Percentiles rank a stretch among this genome's conserved stretches.
Conservation (phyloP, 805 yeast genomes). For the Lachancea dasiensis region DNA sequence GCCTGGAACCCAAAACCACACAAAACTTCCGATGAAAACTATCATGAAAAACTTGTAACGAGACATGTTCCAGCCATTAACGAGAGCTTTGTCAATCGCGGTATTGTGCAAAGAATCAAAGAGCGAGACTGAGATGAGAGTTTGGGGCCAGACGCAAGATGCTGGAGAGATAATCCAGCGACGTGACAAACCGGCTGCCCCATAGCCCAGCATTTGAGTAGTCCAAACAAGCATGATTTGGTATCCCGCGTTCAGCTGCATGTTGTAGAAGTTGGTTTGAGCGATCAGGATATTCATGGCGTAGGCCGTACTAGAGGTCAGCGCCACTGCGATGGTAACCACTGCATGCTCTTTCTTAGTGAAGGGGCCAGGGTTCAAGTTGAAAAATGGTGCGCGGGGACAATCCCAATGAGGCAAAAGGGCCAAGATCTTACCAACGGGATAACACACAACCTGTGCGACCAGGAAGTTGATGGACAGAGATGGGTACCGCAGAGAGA, state of each 20-base stretch:
- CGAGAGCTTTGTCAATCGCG: constrained; percentile 37
- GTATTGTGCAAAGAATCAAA: constrained; percentile 44
- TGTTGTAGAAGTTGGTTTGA: constrained; percentile 40
- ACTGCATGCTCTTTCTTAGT: constrained; percentile 49
- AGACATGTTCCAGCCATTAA: constrained; percentile 56
- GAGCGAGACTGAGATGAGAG: constrained; percentile 52
- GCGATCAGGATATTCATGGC: constrained; percentile 53
- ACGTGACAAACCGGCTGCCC: constrained; percentile 57
- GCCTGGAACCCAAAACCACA: constrained; percentile 65
- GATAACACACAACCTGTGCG: constrained; percentile 49
- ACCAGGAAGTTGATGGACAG: constrained; percentile 45
- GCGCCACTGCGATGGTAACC: constrained; percentile 43
- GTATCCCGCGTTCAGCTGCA: constrained; percentile 42
- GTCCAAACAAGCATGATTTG: constrained; percentile 47
- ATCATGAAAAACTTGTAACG: constrained; percentile 44
- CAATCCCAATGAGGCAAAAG: constrained; percentile 38
- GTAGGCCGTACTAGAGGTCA: constrained; percentile 42
- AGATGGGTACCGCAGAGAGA: constrained; percentile 47
- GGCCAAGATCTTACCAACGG: constrained; percentile 43
- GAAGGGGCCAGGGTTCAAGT: constrained; percentile 48
- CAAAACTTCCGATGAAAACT: constrained; percentile 39
- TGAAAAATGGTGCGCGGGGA: constrained; percentile 26
- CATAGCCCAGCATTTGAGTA: constrained; percentile 61
- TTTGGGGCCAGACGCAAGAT: constrained; percentile 58
- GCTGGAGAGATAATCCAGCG: constrained; percentile 56